phyloP scores from a whole-genome alignment of 257 asterid species.

The Paraleonurus japonicus region DNA sequence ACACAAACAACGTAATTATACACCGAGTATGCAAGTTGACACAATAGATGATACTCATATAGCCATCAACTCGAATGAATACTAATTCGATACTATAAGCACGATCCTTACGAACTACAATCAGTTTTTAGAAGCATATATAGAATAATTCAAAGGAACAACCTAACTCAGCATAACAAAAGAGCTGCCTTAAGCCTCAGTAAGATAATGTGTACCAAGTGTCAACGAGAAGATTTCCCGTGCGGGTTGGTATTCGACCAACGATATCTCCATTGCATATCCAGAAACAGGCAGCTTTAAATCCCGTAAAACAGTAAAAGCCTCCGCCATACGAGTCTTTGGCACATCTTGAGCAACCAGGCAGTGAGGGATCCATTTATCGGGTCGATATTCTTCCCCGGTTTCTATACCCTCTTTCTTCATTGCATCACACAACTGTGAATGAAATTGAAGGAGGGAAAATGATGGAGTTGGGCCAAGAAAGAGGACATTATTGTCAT shows the following conservation, averaged over 20 bases:
- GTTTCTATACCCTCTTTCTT: slow-evolving; percentile 72
- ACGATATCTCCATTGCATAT: slow-evolving; percentile 69
- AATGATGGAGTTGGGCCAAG: slow-evolving; percentile 71
- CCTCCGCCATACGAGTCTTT: slow-evolving; percentile 74
- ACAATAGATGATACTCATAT: slow-evolving; percentile 9
- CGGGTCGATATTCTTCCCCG: slow-evolving; percentile 66
- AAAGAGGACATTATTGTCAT: slow-evolving; percentile 58
- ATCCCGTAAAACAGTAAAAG: slow-evolving; percentile 70
- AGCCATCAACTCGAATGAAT: slow-evolving; percentile 9
- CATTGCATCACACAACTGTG: slow-evolving; percentile 72
- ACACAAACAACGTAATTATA: slow-evolving; percentile 1
- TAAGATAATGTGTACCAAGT: slow-evolving; percentile 52
- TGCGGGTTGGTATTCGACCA: slow-evolving; percentile 80
- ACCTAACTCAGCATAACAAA: slow-evolving; percentile 11
- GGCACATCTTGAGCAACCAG: slow-evolving; percentile 85
- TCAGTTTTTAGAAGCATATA: slow-evolving; percentile 20
- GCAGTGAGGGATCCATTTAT: slow-evolving; percentile 81
- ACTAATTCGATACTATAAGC: slow-evolving; percentile 23
- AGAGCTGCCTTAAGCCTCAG: slow-evolving; percentile 42
- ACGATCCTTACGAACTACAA: slow-evolving; percentile 20
- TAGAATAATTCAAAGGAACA: neutral
- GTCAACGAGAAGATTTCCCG: slow-evolving; percentile 72
- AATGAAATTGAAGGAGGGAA: slow-evolving; percentile 75
- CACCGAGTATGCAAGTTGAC: neutral
- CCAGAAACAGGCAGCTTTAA: slow-evolving; percentile 83